Base-by-base conservation (phyloP, 2,329 filamentous ascomycete species). In the Fusarium irregulare region DNA sequence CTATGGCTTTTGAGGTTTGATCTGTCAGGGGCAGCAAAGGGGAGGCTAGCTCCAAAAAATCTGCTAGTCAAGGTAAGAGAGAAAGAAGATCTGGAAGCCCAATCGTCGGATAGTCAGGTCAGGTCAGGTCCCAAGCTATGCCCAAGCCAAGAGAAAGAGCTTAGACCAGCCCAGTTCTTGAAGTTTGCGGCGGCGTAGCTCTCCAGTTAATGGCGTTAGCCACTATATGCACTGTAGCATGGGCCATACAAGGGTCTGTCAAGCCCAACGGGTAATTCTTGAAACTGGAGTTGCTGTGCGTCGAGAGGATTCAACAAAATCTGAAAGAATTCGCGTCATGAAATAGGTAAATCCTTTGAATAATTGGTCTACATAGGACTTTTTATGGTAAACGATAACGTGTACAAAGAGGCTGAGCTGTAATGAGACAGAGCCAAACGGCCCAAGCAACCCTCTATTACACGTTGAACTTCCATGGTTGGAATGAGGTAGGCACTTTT, bases 181-280 rank as follows among this genome's bases (percentile, higher is more conserved):
- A 37, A 58, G 25, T 32, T 61, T 64, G 54, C 27, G 49, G 42
- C 55, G 56, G 66, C 66, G 57, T 41, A 55, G 41, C 34, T 59
- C 53, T 40, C 23, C 40, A 61, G 60, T 63, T 57, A 46, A 70
- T 56, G 56, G 42, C 49, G 60, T 69, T 57, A 49, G 54, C 49
- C 53, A 63, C 56, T 47, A 54, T 54, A 66, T 69, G 56, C 54
- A 72, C 64, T 72, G 68, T 72, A 69, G 47, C 65, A 69, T 51
- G 65, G 51, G 40, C 34, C 50, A 56, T 28, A 53, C 56, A 65
- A 57, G 61, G 54, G 41, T 50, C 51, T 47, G 50, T 34, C 34
- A 27, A 42, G 20, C 49, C 49, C 23, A 42, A 53, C 34, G 13
- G 49, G n/a, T 40, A 28, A 27, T 53, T 53, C 34, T 41, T 53